A percentile compares a stretch with the other conserved stretches of the same genome.
Evolutionary conservation across 495 filamentous ascomycete species (phyloP).

Genomic region (Entonaema liquescens): DNA sequence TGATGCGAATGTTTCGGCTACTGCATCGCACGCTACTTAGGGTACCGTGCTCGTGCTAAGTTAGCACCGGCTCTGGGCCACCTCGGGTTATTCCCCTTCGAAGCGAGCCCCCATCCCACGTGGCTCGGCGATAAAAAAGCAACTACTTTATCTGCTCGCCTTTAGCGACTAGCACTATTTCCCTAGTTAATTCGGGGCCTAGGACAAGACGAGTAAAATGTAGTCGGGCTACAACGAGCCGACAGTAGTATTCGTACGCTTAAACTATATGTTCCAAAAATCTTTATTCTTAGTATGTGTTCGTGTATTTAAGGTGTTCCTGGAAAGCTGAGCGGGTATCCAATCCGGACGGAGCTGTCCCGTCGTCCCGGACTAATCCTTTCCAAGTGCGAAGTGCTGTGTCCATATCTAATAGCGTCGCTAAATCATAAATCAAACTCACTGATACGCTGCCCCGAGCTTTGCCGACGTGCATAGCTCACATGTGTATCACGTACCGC

Average conservation of each 20-base stretch:
- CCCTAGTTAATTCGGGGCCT: not conserved
- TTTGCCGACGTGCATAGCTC: slow-evolving; percentile 8
- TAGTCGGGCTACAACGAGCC: not conserved
- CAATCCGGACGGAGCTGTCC: not conserved
- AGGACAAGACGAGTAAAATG: not conserved
- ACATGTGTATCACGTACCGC: slow-evolving; percentile 19
- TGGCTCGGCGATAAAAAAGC: not conserved
- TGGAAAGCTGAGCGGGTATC: slow-evolving; percentile 3
- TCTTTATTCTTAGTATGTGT: slow-evolving; percentile 23
- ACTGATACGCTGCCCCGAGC: slow-evolving; percentile 2
- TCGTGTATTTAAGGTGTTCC: slow-evolving; percentile 13
- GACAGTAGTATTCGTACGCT: not conserved
- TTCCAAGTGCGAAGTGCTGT: slow-evolving; percentile 12
- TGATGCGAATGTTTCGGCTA: not conserved
- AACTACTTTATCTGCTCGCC: not conserved
- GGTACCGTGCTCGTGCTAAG: not conserved
- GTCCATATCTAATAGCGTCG: slow-evolving; percentile 10
- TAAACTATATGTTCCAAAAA: slow-evolving; percentile 11
- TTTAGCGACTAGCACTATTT: not conserved
- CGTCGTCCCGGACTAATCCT: not conserved
- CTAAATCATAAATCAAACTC: slow-evolving; percentile 21
- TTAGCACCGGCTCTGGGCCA: not conserved
- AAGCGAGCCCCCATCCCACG: not conserved
- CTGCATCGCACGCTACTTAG: not conserved
- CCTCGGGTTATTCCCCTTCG: not conserved